Percentiles rank a stretch among this genome's conserved stretches.
phyloP scores from a whole-genome alignment of 2,329 filamentous ascomycete genomes.

The Chaetomiaceae sp. region DNA sequence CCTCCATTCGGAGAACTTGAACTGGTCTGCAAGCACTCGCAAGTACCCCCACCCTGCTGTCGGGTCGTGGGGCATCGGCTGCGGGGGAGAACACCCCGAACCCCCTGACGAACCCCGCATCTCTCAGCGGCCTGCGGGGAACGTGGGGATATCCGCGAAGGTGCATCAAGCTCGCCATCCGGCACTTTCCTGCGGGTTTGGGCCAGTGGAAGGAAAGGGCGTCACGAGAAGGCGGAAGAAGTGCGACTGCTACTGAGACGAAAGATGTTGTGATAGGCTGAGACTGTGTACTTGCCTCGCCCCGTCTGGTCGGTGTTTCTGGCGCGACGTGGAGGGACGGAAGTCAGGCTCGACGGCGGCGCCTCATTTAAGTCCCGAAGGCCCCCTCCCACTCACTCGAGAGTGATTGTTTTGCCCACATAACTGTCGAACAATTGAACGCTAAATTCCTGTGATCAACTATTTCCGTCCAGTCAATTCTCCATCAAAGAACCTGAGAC shows the following conservation, averaged over 20 bases:
- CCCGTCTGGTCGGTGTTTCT: background rate
- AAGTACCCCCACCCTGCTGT: background rate
- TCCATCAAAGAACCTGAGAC: background rate
- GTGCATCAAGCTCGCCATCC: background rate
- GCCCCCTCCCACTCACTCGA: too few relatives aligned
- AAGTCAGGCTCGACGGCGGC: constrained; percentile 1
- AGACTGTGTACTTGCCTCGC: background rate
- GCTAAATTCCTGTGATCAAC: background rate
- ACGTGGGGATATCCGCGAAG: background rate
- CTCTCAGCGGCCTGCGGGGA: background rate
- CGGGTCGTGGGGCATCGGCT: background rate
- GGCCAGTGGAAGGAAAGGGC: background rate
- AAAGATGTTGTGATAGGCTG: background rate
- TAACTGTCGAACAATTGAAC: background rate
- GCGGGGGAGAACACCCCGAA: background rate
- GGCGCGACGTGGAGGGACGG: background rate
- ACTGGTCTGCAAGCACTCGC: too few relatives aligned
- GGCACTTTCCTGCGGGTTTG: background rate
- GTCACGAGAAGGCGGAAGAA: background rate
- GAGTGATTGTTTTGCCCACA: background rate
- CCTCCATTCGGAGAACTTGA: too few relatives aligned
- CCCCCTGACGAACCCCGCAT: background rate
- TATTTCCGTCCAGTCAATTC: background rate
- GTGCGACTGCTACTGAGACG: background rate
- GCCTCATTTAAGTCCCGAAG: constrained; percentile 9